Base-by-base conservation (phyloP, 768 basidiomycete genomes). In the Leccinum pellstonianum region DNA sequence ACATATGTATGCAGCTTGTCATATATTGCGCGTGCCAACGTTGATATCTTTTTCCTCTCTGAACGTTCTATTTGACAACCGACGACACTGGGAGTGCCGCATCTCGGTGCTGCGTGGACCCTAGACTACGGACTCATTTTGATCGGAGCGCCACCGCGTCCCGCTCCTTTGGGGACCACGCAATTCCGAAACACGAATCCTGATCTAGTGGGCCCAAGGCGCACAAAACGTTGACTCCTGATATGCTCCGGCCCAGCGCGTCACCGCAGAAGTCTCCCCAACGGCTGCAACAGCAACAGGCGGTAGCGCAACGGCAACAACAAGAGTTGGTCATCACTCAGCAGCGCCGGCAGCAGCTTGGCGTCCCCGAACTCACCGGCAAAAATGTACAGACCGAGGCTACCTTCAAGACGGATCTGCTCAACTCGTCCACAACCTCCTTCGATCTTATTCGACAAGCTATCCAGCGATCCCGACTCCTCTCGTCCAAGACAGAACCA, bases 401-500 rank as follows among this genome's bases (percentile, higher is more conserved):
- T 29, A 29, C 27, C 8, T 29, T 29, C 27, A 29, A 29, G 27
- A 29, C 8, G 27, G 27, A 29, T 66, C 71, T 23, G 54, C 27
- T 29, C 27, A 98, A 95, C 67, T 79, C 90, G 5, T 86, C 86
- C 1, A 98, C 96, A 0, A 90, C 89, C 0, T 84, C 93, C 0
- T 76, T 80, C 0, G 95, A 97, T 60, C 84, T 99, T 46, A 83
- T 98, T 54, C 82, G 84, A 58, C 97, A 99, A 77, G 93, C 95
- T 6, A 88, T 95, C 57, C 96, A 98, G 73, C 86, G 97, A 7
- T 98, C 98, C 85, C 80, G 92, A 33, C 77, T 98, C 5, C 85
- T 88, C 0, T 75, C 80, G 1, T 81, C 82, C 52, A 79, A 82
- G 59, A 77, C 81, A 35, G 79, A 82, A 57, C 79, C 79, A 55